Evolutionary conservation across 441 rosid species (phyloP).

Genomic region (Populus tomentosa): DNA sequence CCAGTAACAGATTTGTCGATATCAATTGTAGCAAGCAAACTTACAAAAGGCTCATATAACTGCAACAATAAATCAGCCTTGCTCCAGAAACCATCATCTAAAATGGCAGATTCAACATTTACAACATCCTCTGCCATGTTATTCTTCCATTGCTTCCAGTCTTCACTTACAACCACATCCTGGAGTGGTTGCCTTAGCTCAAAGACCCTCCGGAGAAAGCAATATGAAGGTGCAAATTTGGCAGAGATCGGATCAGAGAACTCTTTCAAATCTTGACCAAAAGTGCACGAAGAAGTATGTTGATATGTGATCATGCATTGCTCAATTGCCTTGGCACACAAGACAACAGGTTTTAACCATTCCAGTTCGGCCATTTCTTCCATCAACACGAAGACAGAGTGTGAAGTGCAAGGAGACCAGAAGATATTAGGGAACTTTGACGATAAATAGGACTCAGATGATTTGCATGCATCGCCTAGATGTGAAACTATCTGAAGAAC

Average conservation of each 20-base stretch:
- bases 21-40: constrained; percentile 22
- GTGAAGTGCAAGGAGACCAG: constrained; percentile 44
- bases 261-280: constrained; percentile 22
- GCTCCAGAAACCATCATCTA: constrained; percentile 42
- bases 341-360: constrained; percentile 29
- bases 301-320: constrained; percentile 29
- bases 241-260: constrained; percentile 17
- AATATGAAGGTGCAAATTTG: constrained; percentile 34
- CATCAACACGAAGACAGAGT: constrained; percentile 31
- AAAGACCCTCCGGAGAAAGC: constrained; percentile 25
- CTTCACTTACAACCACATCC: constrained; percentile 35
- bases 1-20: constrained; percentile 34
- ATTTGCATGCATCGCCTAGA: constrained; percentile 24
- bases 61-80: constrained; percentile 31
- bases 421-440: constrained; percentile 39
- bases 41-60: constrained; percentile 40
- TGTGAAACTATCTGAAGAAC: constrained; percentile 39
- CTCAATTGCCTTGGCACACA: constrained; percentile 37
- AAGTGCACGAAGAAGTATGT: constrained; percentile 9
- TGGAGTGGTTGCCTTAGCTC: constrained; percentile 34
- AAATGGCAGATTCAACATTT: constrained; percentile 34
- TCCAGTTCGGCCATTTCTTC: constrained; percentile 39
- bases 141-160: constrained; percentile 46
- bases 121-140: constrained; percentile 17
- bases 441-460: constrained; percentile 24